phyloP scores from a whole-genome alignment of 345 rosid species.

The Camelina laxa region DNA sequence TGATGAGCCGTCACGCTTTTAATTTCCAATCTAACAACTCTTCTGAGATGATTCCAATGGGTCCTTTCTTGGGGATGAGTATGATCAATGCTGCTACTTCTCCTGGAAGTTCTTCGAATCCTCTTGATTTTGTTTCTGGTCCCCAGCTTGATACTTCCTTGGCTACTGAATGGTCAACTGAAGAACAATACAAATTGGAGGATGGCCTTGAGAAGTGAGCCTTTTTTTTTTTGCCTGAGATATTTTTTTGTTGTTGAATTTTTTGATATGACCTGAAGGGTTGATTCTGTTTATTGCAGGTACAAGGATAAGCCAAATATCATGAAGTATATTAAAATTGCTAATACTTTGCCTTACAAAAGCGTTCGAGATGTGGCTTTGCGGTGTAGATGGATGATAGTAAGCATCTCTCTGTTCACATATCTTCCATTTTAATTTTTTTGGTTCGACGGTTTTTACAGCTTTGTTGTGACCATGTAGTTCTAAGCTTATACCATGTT shows the following conservation, averaged over 20 bases:
- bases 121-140: constrained; percentile 63
- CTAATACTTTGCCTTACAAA: constrained; percentile 78
- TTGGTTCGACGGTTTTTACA: background rate
- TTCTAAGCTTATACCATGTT: background rate
- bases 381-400: constrained; percentile 96
- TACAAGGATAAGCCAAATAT: constrained; percentile 75
- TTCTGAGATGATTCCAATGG: constrained; percentile 60
- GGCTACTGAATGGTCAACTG: constrained; percentile 80
- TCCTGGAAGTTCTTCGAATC: constrained; percentile 57
- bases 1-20: constrained; percentile 55
- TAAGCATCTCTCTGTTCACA: constrained; percentile 46
- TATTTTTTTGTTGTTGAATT: background rate
- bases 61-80: constrained; percentile 50
- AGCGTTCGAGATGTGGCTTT: constrained; percentile 95
- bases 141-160: constrained; percentile 61
- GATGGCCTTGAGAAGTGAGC: constrained; percentile 56
- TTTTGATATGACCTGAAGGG: constrained; percentile 7
- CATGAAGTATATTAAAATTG: constrained; percentile 85
- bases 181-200: constrained; percentile 75
- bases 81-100: constrained; percentile 41
- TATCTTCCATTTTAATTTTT: background rate
- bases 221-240: background rate
- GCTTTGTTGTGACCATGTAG: background rate
- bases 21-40: constrained; percentile 59
- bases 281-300: constrained; percentile 43